phyloP scores from a whole-genome alignment of 768 basidiomycete species.

The Paxillus involutus region DNA sequence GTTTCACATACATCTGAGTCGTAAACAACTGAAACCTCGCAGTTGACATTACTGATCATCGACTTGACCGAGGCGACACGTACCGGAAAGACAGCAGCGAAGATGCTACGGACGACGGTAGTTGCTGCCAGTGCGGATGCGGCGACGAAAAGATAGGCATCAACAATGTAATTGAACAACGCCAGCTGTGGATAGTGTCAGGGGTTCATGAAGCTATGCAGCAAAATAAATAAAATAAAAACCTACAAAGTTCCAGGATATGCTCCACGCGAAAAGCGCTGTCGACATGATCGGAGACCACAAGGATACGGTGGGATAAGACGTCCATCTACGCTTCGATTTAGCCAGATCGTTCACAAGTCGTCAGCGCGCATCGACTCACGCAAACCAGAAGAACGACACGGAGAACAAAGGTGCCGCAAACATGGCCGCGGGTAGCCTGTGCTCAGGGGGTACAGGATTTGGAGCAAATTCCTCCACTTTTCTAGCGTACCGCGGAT shows the following conservation, averaged over 20 bases:
- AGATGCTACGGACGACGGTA: slow-evolving; percentile 52
- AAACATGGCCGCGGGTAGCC: slow-evolving; percentile 48
- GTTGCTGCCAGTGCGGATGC: slow-evolving; percentile 57
- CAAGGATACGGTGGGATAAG: slow-evolving; percentile 47
- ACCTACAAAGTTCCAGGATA: slow-evolving; percentile 56
- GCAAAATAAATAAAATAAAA: background rate
- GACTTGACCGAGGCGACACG: slow-evolving; percentile 7
- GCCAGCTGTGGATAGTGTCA: slow-evolving; percentile 39
- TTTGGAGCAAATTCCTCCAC: slow-evolving; percentile 23
- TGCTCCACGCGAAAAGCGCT: slow-evolving; percentile 49
- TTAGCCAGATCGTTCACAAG: background rate
- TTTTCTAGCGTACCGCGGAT: slow-evolving; percentile 49
- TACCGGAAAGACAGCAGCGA: slow-evolving; percentile 50
- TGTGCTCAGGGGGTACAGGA: slow-evolving; percentile 61
- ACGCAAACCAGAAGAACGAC: slow-evolving; percentile 40
- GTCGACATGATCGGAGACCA: slow-evolving; percentile 57
- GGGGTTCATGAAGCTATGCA: background rate
- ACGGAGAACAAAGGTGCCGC: slow-evolving; percentile 51
- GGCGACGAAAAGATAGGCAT: slow-evolving; percentile 53
- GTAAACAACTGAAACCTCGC: slow-evolving; percentile 38
- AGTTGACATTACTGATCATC: slow-evolving; percentile 1
- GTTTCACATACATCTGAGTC: slow-evolving; percentile 48
- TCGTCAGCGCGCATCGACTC: slow-evolving; percentile 17
- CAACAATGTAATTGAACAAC: slow-evolving; percentile 61
- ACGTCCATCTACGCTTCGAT: slow-evolving; percentile 49